Percentiles rank a stretch among this genome's conserved stretches.
Conservation (phyloP, 169 alveolate genomes). For the Cryptosporidium canis region DNA sequence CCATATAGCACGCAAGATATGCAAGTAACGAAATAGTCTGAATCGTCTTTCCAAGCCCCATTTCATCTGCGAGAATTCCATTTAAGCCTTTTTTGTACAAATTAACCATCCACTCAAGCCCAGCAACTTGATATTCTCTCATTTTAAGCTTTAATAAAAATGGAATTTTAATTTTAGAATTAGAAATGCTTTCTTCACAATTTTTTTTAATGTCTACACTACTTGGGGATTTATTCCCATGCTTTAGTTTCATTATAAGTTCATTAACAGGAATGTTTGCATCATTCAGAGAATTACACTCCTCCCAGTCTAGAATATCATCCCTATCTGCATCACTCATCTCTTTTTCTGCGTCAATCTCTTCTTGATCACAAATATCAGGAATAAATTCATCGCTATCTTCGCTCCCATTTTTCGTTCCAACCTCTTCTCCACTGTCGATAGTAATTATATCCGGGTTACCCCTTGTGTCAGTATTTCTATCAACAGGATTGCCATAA, state of each 20-base stretch:
- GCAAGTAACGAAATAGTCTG: slow-evolving; percentile 97
- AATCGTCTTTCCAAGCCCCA: slow-evolving; percentile 99
- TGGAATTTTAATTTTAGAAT: slow-evolving; percentile 82
- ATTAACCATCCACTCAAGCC: slow-evolving; percentile 96
- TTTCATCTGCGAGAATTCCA: slow-evolving; percentile 99
- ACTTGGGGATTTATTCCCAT: background rate
- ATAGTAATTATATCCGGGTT: background rate
- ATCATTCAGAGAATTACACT: slow-evolving; percentile 57
- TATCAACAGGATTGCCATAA: background rate
- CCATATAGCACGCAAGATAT: slow-evolving; percentile 94
- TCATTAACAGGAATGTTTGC: slow-evolving; percentile 66
- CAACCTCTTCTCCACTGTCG: background rate
- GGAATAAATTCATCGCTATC: background rate
- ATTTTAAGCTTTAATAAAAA: slow-evolving; percentile 89
- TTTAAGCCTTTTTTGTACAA: slow-evolving; percentile 93
- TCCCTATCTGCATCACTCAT: slow-evolving; percentile 24
- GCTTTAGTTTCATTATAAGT: slow-evolving; percentile 5
- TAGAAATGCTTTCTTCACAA: slow-evolving; percentile 75
- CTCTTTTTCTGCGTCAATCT: slow-evolving; percentile 10
- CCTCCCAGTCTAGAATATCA: slow-evolving; percentile 20
- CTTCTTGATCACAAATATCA: background rate
- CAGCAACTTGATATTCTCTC: slow-evolving; percentile 95
- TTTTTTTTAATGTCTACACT: slow-evolving; percentile 19
- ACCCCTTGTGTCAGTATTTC: background rate
- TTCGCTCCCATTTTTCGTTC: background rate